Base-by-base conservation (phyloP, 306 rosid genomes). In the Gynostemma pentaphyllum region DNA sequence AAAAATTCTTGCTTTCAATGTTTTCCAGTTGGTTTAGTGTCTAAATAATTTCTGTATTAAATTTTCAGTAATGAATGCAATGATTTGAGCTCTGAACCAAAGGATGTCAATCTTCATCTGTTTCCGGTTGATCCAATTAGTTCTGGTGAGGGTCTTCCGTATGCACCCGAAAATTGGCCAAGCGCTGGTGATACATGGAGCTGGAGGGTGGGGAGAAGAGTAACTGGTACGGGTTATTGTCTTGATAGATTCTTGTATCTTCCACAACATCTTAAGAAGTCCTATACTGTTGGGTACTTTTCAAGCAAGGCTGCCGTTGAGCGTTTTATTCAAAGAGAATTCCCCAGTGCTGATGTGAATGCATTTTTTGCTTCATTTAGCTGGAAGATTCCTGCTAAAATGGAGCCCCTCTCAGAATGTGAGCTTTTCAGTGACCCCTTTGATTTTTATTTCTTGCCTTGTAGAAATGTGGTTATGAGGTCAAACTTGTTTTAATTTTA, bases 141-240 rank as follows among this genome's bases (percentile, higher is more conserved):
- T 7, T 36, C 76, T 14, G 99, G 99, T 19, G 83, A 79, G 60
- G 99, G 96, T 5, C 34, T 76, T 49, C 99, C 99, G 1, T 92
- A 82, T 50, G 99, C 96, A 45, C 99, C 99, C 16, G 79, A 71
- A 59, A 79, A 86, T 78, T 92, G 85, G 85, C 99, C 99, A 0
- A 75, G 82, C 7, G 68, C 70, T 1, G 99, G 96, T 1, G 99
- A 92, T 60, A 40, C 3, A 5, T 92, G 99, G 96, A 75, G 75
- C 21, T 92, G 99, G 99, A 78, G 68, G 70, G 83, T 89, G 11
- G 99, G 96, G 0, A 79, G 72, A 62, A 84, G 99, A 66, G 68
- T 78, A 18, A 67, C 82, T 2, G 4, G 21, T 6, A 67, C 67
- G 11, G 94, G 99, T 7, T 34, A 68, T 75, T 88, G 62, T 79